Evolutionary conservation across 23 red algal genomes (phyloP), one percentile per base, ranked within the genome.

Genomic region (Gracilaria gracilis): DNA sequence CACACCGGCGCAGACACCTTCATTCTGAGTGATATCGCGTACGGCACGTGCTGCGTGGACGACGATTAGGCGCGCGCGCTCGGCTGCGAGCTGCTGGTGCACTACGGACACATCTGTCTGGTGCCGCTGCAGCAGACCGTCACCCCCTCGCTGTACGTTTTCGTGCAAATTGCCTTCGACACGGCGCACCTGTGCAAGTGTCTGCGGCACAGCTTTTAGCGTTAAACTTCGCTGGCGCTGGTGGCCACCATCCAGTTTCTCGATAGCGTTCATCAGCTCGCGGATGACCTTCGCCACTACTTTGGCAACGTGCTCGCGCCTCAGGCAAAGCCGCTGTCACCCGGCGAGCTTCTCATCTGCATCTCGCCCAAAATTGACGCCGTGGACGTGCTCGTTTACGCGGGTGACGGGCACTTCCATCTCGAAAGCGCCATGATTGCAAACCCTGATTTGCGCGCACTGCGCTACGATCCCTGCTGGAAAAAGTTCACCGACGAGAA

Each of bases 11-110:
- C n/a, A 8, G 61, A 65, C 20, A 51, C 82, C 23, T 83, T 96
- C 16, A 73, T 99, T 0, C 79, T 99, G 3, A 94, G 77, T 66
- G 97, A 99, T 75, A 94, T 99, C 31, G 95, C 97, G 37, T 99
- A 99, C 75, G 97, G 97, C 37, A 94, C 97, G 0, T 99, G 97
- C 69, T 99, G 97, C 54, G 94, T 99, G 21, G 97, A 99, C 69
- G 97, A 99, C 79, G 44, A 93, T 27, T 86, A 94, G 21, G 97
- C 97, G 37, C 40, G 64, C 25, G 77, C 81, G 19, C 80, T 96
- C 29, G 94, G 91, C 35, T 94, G 90, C 58, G 85, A 95, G 29
- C 86, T 99, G 51, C 89, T 99, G 12, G 89, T 99, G 14, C 97
- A 99, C 65, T 99, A 99, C 81, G 97, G 97, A 4, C 97, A 99